Percentiles rank a stretch among this genome's conserved stretches.
These are phyloP conservation scores for Suhomyces bribrorum DNA, from an alignment of 1,139 yeast species.

Conservation along the genomic window DNA sequence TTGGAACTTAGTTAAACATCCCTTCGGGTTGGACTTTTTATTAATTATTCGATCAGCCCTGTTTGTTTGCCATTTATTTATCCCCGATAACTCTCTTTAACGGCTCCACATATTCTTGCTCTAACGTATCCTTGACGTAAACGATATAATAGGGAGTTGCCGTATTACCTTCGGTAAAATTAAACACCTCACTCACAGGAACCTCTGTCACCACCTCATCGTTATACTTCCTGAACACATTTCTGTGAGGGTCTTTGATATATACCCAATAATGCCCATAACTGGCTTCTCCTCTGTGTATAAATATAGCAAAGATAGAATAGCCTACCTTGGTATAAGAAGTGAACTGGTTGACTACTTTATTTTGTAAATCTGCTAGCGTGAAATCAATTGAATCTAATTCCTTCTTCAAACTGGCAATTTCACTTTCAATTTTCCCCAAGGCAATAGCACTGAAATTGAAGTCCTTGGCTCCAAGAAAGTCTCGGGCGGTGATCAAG, in stretches of 20 bases:
- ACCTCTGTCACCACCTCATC: conserved; percentile 90
- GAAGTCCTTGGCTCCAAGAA: conserved; percentile 41
- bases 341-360: conserved; percentile 60
- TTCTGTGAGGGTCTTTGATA: conserved; percentile 69
- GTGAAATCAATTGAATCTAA: conserved; percentile 36
- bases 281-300: conserved; percentile 93
- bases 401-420: conserved; percentile 40
- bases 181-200: conserved; percentile 69
- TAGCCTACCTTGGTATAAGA: conserved; percentile 68
- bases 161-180: conserved; percentile 69
- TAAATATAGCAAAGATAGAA: conserved; percentile 84
- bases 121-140: conserved; percentile 68
- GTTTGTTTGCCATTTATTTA: no score
- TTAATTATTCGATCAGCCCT: no score
- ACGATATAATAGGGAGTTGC: conserved; percentile 95
- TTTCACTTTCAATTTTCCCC: conserved; percentile 34
- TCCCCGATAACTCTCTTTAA: conserved; percentile 41
- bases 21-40: no score
- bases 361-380: conserved; percentile 43
- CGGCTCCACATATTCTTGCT: conserved; percentile 65
- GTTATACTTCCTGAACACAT: conserved; percentile 82
- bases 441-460: conserved; percentile 38
- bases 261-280: conserved; percentile 98
- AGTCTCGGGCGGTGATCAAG: conserved; percentile 55
- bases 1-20: no score